phyloP scores from a whole-genome alignment of 345 rosid species.

The Camelina laxa region DNA sequence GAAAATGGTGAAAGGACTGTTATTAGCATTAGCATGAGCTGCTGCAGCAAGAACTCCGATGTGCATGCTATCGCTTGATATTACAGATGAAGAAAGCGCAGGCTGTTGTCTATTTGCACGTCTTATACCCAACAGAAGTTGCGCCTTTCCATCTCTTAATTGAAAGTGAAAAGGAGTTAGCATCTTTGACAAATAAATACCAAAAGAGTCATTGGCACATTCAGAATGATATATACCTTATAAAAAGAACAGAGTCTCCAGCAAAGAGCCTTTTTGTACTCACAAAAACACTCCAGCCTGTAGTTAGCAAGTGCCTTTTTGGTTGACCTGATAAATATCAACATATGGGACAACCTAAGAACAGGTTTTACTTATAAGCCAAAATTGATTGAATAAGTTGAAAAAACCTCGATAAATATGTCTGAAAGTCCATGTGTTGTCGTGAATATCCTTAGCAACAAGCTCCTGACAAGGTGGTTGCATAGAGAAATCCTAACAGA shows the following conservation, averaged over 20 bases:
- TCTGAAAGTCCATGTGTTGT: constrained; percentile 81
- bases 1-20: constrained; percentile 88
- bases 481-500: constrained; percentile 80
- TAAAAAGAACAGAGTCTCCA: constrained; percentile 93
- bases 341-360: constrained; percentile 26
- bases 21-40: constrained; percentile 97
- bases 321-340: constrained; percentile 72
- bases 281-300: constrained; percentile 97
- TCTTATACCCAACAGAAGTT: constrained; percentile 84
- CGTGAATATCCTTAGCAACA: constrained; percentile 92
- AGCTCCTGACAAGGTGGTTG: constrained; percentile 97
- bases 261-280: constrained; percentile 92
- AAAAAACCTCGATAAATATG: constrained; percentile 89
- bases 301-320: constrained; percentile 85
- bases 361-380: neutral
- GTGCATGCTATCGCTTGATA: constrained; percentile 99
- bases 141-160: constrained; percentile 89
- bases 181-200: constrained; percentile 13
- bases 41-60: constrained; percentile 99
- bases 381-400: neutral
- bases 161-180: constrained; percentile 24
- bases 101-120: constrained; percentile 91
- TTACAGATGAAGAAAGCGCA: constrained; percentile 90
- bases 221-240: constrained; percentile 59
- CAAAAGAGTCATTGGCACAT: constrained; percentile 18